These are phyloP conservation scores for Plasmodium gonderi DNA, from an alignment of 169 alveolate genomes.

Conservation along the genomic window DNA sequence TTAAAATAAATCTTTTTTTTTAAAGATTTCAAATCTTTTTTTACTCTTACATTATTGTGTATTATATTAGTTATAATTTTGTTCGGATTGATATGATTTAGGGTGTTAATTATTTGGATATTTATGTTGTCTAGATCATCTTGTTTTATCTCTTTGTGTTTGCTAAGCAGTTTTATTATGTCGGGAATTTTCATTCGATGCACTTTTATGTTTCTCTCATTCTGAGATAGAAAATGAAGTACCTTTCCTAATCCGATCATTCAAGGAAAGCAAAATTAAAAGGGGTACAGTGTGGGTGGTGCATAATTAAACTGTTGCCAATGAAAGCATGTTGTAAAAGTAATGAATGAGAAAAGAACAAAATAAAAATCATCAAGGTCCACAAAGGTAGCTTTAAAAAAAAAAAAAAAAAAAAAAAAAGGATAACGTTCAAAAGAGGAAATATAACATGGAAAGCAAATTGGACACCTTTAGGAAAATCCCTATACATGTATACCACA, in stretches of 20 bases:
- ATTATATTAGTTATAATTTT: slow-evolving; percentile 61
- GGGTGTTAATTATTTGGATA: slow-evolving; percentile 60
- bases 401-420: background rate
- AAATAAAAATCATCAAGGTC: too few relatives aligned
- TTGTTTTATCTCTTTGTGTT: slow-evolving; percentile 35
- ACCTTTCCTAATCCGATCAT: slow-evolving; percentile 25
- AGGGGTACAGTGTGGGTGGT: background rate
- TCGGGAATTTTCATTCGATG: slow-evolving; percentile 61
- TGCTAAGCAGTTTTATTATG: slow-evolving; percentile 24
- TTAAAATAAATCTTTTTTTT: slow-evolving; percentile 56
- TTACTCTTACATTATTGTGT: slow-evolving; percentile 17
- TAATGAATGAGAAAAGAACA: too few relatives aligned
- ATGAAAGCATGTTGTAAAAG: too few relatives aligned
- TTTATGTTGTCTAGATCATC: slow-evolving; percentile 58
- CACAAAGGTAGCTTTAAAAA: background rate
- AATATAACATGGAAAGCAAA: too few relatives aligned
- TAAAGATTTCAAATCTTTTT: slow-evolving; percentile 52
- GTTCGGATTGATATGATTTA: slow-evolving; percentile 55
- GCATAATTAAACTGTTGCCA: background rate
- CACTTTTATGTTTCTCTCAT: slow-evolving; percentile 31
- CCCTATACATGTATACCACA: too few relatives aligned
- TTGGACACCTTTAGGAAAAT: too few relatives aligned
- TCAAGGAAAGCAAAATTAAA: slow-evolving; percentile 1
- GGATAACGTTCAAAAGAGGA: too few relatives aligned
- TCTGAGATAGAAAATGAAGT: slow-evolving; percentile 10